Evolutionary conservation across 75 land plant genomes (phyloP).

Genomic region (Isoetes taiwanensis): DNA sequence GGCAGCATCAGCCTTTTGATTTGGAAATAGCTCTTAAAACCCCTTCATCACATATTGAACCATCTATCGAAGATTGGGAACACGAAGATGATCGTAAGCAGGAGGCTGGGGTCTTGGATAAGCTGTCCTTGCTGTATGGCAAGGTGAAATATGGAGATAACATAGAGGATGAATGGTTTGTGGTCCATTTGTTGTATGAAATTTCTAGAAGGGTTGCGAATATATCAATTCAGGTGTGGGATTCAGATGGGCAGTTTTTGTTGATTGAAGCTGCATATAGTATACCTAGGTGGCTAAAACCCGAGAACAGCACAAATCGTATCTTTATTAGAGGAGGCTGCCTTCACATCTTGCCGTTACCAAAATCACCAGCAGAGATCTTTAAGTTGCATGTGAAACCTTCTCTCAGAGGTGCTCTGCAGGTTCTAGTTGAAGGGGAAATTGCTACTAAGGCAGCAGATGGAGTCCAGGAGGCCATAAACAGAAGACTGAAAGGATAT

Average conservation of each 20-base stretch:
- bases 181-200: conserved; percentile 52
- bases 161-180: conserved; percentile 95
- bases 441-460: conserved; percentile 38
- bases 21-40: too few species aligned
- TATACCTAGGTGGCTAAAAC: conserved; percentile 80
- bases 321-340: conserved; percentile 47
- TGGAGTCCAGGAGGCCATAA: conserved; percentile 33
- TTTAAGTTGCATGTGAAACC: conserved; percentile 15
- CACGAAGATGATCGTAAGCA: too few species aligned
- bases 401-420: conserved; percentile 17
- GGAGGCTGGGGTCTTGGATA: too few species aligned
- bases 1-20: conserved; percentile 85
- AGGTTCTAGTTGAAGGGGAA: conserved; percentile 8
- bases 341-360: conserved; percentile 44
- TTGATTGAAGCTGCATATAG: conserved; percentile 86
- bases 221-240: conserved; percentile 53
- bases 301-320: conserved; percentile 53
- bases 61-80: too few species aligned
- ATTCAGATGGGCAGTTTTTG: conserved; percentile 89
- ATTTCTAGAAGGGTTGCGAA: conserved; percentile 25
- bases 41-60: too few species aligned
- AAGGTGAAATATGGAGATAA: conserved; percentile 63
- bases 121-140: too few species aligned
- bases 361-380: conserved; percentile 9
- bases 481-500: conserved; percentile 31